These are phyloP conservation scores for Pseudozyma sp. DNA, from an alignment of 1,284 basidiomycete genomes.

Conservation along the genomic window DNA sequence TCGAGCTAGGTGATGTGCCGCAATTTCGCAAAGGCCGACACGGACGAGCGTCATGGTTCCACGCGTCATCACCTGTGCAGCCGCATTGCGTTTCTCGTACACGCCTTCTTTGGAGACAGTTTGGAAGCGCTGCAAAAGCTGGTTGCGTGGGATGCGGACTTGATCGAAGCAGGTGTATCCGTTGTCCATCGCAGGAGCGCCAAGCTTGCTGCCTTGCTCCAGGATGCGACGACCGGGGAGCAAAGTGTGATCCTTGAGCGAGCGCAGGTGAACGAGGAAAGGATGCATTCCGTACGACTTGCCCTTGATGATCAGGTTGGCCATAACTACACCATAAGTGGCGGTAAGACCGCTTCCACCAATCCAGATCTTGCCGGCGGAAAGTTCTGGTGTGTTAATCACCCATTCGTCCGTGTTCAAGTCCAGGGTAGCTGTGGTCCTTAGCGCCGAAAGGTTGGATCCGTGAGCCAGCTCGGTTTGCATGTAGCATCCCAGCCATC, in stretches of 20 bases:
- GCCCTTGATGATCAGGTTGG: constrained; percentile 49
- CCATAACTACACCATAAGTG: constrained; percentile 59
- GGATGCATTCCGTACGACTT: constrained; percentile 61
- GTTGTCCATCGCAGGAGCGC: constrained; percentile 60
- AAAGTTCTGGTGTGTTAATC: constrained; percentile 52
- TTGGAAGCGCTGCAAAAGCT: constrained; percentile 54
- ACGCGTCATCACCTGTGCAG: constrained; percentile 55
- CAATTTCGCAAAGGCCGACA: constrained; percentile 57
- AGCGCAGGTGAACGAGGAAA: constrained; percentile 57
- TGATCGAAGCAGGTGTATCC: constrained; percentile 50
- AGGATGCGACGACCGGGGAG: constrained; percentile 48
- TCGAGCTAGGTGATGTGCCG: constrained; percentile 54
- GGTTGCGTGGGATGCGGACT: constrained; percentile 49
- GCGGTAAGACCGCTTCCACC: constrained; percentile 56
- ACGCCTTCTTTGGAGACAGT: constrained; percentile 45
- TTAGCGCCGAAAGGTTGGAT: constrained; percentile 53
- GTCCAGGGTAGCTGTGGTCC: constrained; percentile 55
- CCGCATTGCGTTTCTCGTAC: constrained; percentile 49
- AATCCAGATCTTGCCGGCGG: constrained; percentile 58
- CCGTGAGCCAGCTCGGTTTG: constrained; percentile 62
- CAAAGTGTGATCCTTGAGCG: constrained; percentile 47
- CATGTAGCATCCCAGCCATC: constrained; percentile 58
- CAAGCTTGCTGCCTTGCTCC: constrained; percentile 58
- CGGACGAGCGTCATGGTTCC: constrained; percentile 60
- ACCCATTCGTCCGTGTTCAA: constrained; percentile 43